These are phyloP conservation scores for Andalucia godoyi DNA, from an alignment of 78 protist species.

Conservation along the genomic window DNA sequence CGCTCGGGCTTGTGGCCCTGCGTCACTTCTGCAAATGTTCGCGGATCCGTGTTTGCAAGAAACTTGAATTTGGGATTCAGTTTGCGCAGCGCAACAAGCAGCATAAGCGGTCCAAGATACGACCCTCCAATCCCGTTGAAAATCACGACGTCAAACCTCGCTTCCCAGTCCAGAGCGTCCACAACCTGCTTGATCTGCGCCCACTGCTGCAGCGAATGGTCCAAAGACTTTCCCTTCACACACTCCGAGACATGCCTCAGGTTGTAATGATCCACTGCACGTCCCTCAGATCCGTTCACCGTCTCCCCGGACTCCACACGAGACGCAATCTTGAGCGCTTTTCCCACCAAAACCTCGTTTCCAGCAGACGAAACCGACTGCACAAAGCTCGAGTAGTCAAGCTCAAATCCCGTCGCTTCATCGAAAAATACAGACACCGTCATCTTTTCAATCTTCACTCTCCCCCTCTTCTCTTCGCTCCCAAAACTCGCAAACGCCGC, in stretches of 20 bases:
- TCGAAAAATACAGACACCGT: too few species aligned
- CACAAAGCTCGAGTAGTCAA: too few species aligned
- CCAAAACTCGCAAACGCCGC: too few species aligned
- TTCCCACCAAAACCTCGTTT: too few species aligned
- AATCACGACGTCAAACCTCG: background rate
- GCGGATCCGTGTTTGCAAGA: slow-evolving; percentile 41
- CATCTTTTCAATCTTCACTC: too few species aligned
- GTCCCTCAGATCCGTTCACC: slow-evolving; percentile 22
- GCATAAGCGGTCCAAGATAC: slow-evolving; percentile 46
- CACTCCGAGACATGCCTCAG: slow-evolving; percentile 11
- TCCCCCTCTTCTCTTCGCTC: too few species aligned
- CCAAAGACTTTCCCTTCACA: slow-evolving; percentile 9
- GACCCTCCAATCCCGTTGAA: slow-evolving; percentile 55
- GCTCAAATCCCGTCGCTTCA: too few species aligned
- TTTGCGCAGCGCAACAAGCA: slow-evolving; percentile 15
- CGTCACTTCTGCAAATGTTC: background rate
- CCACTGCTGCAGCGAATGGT: slow-evolving; percentile 4
- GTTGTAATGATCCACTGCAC: slow-evolving; percentile 41
- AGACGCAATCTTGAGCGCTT: too few species aligned
- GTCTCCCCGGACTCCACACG: too few species aligned
- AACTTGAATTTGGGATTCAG: slow-evolving; percentile 11
- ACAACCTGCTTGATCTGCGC: slow-evolving; percentile 2
- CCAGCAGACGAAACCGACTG: too few species aligned
- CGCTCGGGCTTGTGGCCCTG: background rate
- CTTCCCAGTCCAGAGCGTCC: background rate